Evolutionary conservation across 2,329 filamentous ascomycete species (phyloP).

Genomic region (Penicillium aurantiogriseum): DNA sequence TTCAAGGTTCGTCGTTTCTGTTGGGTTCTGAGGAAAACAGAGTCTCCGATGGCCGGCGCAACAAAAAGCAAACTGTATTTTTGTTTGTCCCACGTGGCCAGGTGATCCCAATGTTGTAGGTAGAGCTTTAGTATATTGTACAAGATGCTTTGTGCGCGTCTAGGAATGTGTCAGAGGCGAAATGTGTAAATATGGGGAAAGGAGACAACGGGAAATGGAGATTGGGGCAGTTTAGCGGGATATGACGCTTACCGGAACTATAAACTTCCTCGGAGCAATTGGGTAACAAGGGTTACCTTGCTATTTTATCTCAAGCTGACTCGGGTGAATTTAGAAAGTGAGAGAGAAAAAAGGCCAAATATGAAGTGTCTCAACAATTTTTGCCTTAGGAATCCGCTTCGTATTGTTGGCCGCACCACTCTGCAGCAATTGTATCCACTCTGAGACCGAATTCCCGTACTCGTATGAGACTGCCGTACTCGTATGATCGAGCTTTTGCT

Average conservation of each 20-base stretch:
- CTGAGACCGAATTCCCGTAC: not conserved
- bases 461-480: conserved; percentile 4
- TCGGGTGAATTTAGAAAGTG: not conserved
- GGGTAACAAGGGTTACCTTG: not conserved
- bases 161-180: not conserved
- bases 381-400: conserved; percentile 7
- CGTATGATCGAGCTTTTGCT: not conserved
- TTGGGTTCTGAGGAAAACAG: conserved; percentile 1
- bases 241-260: not conserved
- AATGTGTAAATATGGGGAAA: conserved; percentile 2
- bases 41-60: conserved; percentile 10
- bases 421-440: conserved; percentile 5
- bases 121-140: not conserved
- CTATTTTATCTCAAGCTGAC: not conserved
- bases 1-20: not conserved
- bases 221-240: not conserved
- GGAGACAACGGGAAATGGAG: not conserved
- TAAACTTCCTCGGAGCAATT: conserved; percentile 1
- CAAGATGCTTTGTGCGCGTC: not conserved
- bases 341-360: not conserved
- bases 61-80: not conserved
- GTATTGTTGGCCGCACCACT: conserved; percentile 2
- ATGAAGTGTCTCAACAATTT: conserved; percentile 1
- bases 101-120: not conserved
- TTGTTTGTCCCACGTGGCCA: not conserved